Conservation (phyloP, 2,329 filamentous ascomycete species). For the Stagonosporopsis chrysanthemi region DNA sequence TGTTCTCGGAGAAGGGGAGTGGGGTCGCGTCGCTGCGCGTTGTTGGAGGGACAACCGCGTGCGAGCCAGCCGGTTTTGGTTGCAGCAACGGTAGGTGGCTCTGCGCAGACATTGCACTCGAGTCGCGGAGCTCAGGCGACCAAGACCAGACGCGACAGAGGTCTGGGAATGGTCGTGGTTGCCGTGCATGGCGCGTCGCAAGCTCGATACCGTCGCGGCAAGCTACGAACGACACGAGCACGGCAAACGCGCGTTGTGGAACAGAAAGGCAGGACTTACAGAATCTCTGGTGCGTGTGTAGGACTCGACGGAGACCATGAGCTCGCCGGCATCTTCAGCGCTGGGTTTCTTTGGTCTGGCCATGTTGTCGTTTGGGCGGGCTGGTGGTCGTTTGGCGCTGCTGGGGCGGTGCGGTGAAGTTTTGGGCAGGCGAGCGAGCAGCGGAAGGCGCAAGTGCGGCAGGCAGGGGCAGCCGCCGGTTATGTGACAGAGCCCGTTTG, state of each 20-base stretch:
- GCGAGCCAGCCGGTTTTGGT: constrained; percentile 3
- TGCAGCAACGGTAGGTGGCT: constrained; percentile 15
- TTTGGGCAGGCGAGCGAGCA: constrained; percentile 8
- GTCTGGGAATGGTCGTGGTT: constrained; percentile 9
- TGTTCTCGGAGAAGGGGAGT: background rate
- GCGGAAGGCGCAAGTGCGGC: constrained; percentile 1
- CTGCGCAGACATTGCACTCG: constrained; percentile 16
- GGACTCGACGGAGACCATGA: constrained; percentile 70
- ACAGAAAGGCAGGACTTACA: constrained; percentile 63
- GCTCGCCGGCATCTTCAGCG: constrained; percentile 44
- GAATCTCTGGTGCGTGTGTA: constrained; percentile 82
- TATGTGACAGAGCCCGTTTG: constrained; percentile 17
- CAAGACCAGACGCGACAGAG: constrained; percentile 14
- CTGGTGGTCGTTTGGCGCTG: constrained; percentile 11
- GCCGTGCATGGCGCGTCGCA: constrained; percentile 10
- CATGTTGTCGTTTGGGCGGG: constrained; percentile 28
- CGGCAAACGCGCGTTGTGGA: constrained; percentile 9
- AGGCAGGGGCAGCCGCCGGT: constrained; percentile 1
- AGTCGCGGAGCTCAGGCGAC: constrained; percentile 39
- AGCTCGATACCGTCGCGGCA: background rate
- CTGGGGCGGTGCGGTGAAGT: constrained; percentile 14
- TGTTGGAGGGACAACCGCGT: background rate
- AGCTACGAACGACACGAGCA: constrained; percentile 9
- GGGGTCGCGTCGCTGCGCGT: constrained; percentile 14
- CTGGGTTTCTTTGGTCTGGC: constrained; percentile 42